Evolutionary conservation across 257 asterid species (phyloP), one percentile per base, ranked within the genome.

Genomic region (Leonotis leonurus): DNA sequence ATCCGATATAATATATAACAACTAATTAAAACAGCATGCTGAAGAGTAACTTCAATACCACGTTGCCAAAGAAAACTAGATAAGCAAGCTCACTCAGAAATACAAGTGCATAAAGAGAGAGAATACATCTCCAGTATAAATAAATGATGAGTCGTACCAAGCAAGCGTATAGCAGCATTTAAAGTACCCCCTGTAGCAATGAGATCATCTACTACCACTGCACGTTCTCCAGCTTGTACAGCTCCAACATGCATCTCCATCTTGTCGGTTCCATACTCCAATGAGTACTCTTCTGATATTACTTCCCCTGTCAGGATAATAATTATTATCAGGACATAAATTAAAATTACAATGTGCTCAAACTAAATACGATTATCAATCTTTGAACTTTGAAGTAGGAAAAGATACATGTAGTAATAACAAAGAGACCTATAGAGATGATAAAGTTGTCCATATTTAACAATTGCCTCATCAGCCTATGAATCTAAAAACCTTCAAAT

Each of bases 221-320:
- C 96, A 24, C 90, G 85, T 52, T 91, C 98, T 73, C 98, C 95
- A 27, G 85, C 50, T 65, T 83, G 78, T n/a, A 91, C 97, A 59
- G 96, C 96, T 65, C 96, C 98, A 33, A 91, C 97, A 78, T 91
- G 98, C 98, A 91, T 91, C 83, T 91, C 98, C 22, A 91, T 82
- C 58, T 0, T 77, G 75, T 91, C 98, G 16, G 92, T 88, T 74
- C 98, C 98, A 59, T 91, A 91, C 78, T 86, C 95, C 92, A 91
- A 74, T 6, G 96, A 77, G 75, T 91, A 91, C 77, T 85, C 98
- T 78, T 91, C 96, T 26, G 98, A 88, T 71, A 91, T 91, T 55
- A 91, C 98, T 74, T 84, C 87, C 66, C 96, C 98, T 88, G 77
- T 29, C 11, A 82, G 12, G 45, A 52, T 55, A 46, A 51, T 10